Base-by-base conservation (phyloP, 2,329 filamentous ascomycete species). In the Periconia sp. region DNA sequence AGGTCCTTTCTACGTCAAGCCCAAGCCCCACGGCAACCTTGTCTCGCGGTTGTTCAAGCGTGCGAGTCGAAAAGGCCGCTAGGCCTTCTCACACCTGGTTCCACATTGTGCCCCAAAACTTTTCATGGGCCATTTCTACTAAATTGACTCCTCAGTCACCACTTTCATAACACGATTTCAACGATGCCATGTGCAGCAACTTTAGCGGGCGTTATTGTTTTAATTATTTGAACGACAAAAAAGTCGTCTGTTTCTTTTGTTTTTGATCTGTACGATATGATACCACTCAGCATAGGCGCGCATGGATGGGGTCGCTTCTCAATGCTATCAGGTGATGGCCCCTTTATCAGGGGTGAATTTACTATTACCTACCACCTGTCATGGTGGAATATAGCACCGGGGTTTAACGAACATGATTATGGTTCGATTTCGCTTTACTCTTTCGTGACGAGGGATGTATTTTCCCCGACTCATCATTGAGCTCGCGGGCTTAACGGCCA, bases 1-100 rank as follows among this genome's bases (percentile, higher is more conserved):
- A 30, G 76, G 78, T 13, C 72, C 78, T 0, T 80, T 81, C 54
- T 77, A 77, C 45, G 65, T 77, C 31, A 73, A 74, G 59, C 65
- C 70, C 13, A 71, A 68, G 55, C 50, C 60, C 10, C 66, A 65
- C 27, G 66, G 64, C 35, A 70, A 66, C 45, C 65, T 75, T 14
- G 70, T 74, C 44, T 68, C 61, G 18, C 66, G 69, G 19, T 56
- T 75, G 27, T 62, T 75, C 50, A 71, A 71, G 61, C 71, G 71
- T 49, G 68, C 71, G 31, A 75, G 72, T 53, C 61, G 65, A 42
- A 71, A 69, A 48, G 62, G 59, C 43, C 56, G 66, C 45, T 65
- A 44, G 51, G 45, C 2, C 6, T 18, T 8, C 20, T 14, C 43
- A 52, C 37, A 19, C 17, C 35, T 27, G 23, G 23, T 27, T 35